Conservation (phyloP, 768 basidiomycete genomes). For the Suillus placidus region DNA sequence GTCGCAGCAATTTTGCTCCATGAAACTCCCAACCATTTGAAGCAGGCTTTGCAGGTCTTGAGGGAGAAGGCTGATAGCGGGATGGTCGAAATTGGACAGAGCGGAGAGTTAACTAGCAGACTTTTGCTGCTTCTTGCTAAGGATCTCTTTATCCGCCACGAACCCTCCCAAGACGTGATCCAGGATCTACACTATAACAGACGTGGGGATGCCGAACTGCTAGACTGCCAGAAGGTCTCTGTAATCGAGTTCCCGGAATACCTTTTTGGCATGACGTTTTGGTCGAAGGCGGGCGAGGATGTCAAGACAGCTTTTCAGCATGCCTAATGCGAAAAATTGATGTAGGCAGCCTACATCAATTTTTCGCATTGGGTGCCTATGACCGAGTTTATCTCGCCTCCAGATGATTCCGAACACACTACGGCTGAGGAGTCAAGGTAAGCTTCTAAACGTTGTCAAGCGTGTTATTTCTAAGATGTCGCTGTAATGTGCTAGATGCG, state of each 20-base stretch:
- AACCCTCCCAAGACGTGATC: background rate
- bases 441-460: background rate
- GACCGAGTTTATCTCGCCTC: constrained; percentile 9
- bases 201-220: constrained; percentile 3
- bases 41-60: background rate
- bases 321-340: too few relatives aligned
- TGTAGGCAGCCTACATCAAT: too few relatives aligned
- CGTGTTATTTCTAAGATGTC: background rate
- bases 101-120: constrained; percentile 16
- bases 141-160: constrained; percentile 11
- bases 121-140: constrained; percentile 13
- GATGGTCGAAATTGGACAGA: constrained; percentile 10
- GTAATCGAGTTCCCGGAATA: constrained; percentile 18
- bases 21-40: background rate
- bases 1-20: background rate
- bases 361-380: constrained; percentile 20
- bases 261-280: constrained; percentile 13
- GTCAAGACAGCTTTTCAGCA: constrained; percentile 11
- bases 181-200: background rate
- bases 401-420: background rate
- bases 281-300: background rate
- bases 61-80: constrained; percentile 4
- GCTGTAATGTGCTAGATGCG: background rate
- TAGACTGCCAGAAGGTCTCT: constrained; percentile 17
- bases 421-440: background rate